Base-by-base conservation (phyloP, 2,329 filamentous ascomycete species). In the Elsinoe fawcettii region DNA sequence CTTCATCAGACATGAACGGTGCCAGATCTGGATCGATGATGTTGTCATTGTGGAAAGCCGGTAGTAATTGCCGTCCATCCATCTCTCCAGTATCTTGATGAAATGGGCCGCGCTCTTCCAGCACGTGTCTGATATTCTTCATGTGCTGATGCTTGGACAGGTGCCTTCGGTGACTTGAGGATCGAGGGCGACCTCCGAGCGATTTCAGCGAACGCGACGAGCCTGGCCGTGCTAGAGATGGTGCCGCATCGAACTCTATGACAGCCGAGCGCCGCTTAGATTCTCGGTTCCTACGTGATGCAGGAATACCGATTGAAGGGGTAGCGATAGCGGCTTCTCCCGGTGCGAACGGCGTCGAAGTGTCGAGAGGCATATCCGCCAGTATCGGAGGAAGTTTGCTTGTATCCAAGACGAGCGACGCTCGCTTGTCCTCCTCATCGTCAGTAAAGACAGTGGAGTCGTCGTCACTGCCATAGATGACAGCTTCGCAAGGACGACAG, bases 11-110 rank as follows among this genome's bases (percentile, higher is more conserved):
- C 78, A 99, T 87, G 72, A 95, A 99, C 32, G 90, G 88, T 4
- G 91, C 92, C 56, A 99, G 76, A 66, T 99, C 93, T 1, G 93
- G 93, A 68, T 99, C 93, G 64, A 99, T 97, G 64, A 99, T 96
- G 67, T 93, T 97, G 74, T 99, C 93, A 67, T 93, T 90, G 69
- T 99, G 93, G 65, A 99, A 97, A n/a, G 90, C 90, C 14, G 91
- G 86, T 34, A 96, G 79, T 41, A 84, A 83, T 6, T 82, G 75
- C 14, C 58, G 51, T 14, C 56, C 43, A 61, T 84, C 86, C 61
- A 80, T 83, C 3, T 78, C 75, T 49, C 79, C 74, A 9, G 84
- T 79, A 59, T 86, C 87, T 56, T 90, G 79, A 65, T 88, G 89
- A 63, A 97, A 97, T 0, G 93, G 93, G 0, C 89, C 92, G 58